phyloP scores from a whole-genome alignment of 2,329 filamentous ascomycete genomes.

The Colletotrichum acutatum region DNA sequence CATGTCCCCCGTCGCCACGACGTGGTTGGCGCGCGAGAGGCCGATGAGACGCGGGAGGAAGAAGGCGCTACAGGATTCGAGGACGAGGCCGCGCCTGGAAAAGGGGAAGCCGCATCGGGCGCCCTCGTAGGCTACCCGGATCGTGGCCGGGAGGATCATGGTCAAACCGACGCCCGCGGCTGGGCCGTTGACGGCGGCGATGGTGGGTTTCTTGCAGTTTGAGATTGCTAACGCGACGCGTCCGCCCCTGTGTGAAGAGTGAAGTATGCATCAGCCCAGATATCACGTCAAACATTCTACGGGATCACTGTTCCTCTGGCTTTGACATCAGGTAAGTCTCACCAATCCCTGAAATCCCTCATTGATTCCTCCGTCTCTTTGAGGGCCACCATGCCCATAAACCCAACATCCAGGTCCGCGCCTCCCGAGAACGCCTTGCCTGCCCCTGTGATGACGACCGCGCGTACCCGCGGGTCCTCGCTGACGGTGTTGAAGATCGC shows the following conservation, averaged over 20 bases:
- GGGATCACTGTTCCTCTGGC: background rate
- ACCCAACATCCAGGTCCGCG: background rate
- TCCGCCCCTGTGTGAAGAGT: conserved; percentile 58
- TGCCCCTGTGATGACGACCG: background rate
- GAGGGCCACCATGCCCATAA: background rate
- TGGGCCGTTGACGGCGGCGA: conserved; percentile 68
- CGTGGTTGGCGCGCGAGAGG: conserved; percentile 68
- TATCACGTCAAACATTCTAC: too few relatives aligned
- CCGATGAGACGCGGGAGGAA: conserved; percentile 79
- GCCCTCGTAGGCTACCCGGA: conserved; percentile 62
- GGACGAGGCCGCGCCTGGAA: conserved; percentile 74
- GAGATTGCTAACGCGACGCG: conserved; percentile 64
- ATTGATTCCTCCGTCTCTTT: background rate
- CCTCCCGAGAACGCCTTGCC: background rate
- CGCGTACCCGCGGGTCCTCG: background rate
- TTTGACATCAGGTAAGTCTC: background rate
- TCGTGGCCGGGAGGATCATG: conserved; percentile 66
- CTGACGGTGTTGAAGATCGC: conserved; percentile 51
- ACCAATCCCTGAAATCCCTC: conserved; percentile 1
- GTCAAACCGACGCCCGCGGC: conserved; percentile 71
- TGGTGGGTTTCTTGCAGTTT: conserved; percentile 66
- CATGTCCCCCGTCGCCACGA: conserved; percentile 73
- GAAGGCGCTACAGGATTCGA: conserved; percentile 78
- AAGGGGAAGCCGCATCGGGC: conserved; percentile 83
- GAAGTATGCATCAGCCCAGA: background rate